Conservation (phyloP, 83 land plant species). For the Diphasiastrum complanatum region DNA sequence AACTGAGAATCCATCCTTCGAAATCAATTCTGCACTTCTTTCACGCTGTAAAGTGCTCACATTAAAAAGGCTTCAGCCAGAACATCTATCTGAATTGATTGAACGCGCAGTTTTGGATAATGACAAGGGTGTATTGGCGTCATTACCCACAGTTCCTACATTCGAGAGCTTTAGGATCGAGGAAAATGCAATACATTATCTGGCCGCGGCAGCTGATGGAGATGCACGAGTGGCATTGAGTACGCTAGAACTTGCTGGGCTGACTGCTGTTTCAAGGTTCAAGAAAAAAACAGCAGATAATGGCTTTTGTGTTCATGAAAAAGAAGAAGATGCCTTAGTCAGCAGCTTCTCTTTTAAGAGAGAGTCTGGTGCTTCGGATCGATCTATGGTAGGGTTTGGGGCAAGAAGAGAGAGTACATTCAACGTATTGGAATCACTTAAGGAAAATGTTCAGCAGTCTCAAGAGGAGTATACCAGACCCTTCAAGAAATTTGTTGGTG, state of each 20-base stretch:
- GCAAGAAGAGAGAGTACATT: background rate
- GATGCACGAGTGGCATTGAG: slow-evolving; percentile 91
- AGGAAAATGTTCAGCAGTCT: slow-evolving; percentile 19
- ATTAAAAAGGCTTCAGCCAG: slow-evolving; percentile 50
- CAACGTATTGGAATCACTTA: slow-evolving; percentile 8
- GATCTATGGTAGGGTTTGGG: background rate
- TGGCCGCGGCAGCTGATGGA: slow-evolving; percentile 74
- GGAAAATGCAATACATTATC: slow-evolving; percentile 57
- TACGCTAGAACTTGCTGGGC: slow-evolving; percentile 65
- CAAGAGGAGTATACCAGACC: slow-evolving; percentile 34
- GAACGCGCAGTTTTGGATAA: slow-evolving; percentile 44
- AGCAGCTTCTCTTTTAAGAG: background rate
- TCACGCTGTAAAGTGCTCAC: slow-evolving; percentile 76
- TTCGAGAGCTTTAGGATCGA: slow-evolving; percentile 26
- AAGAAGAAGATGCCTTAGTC: background rate
- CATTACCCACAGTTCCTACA: slow-evolving; percentile 19
- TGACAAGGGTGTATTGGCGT: slow-evolving; percentile 50
- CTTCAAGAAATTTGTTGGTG: slow-evolving; percentile 40
- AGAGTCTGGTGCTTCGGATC: background rate
- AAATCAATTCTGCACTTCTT: slow-evolving; percentile 73
- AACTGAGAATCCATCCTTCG: slow-evolving; percentile 93
- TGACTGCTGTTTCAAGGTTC: slow-evolving; percentile 45
- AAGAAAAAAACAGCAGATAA: slow-evolving; percentile 3
- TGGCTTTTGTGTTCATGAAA: background rate
- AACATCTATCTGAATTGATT: slow-evolving; percentile 40